Conservation (phyloP, 2,329 filamentous ascomycete species). For the Drechslerella dactyloides region DNA sequence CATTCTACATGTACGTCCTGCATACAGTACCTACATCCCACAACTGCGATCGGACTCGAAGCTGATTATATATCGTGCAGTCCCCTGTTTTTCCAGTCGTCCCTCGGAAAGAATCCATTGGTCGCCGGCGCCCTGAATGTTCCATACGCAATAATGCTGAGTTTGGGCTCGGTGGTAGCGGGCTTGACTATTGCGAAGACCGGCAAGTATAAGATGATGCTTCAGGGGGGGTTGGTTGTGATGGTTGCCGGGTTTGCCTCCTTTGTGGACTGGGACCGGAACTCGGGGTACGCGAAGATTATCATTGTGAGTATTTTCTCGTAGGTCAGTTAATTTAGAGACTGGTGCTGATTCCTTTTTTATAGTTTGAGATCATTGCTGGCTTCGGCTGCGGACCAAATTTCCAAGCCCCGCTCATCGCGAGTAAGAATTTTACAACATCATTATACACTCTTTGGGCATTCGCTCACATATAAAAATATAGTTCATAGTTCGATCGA, state of each 20-base stretch:
- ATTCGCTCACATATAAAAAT: neutral
- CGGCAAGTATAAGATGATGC: conserved; percentile 66
- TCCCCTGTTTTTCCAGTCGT: conserved; percentile 69
- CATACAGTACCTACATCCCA: neutral
- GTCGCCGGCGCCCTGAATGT: conserved; percentile 69
- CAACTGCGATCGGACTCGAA: neutral
- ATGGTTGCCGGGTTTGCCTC: conserved; percentile 71
- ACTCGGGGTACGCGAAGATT: conserved; percentile 65
- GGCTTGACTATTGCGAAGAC: conserved; percentile 67
- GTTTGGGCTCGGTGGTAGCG: conserved; percentile 59
- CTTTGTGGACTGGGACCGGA: conserved; percentile 67
- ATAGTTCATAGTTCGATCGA: conserved; percentile 67
- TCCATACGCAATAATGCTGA: conserved; percentile 65
- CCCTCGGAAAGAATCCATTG: conserved; percentile 67
- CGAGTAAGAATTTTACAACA: conserved; percentile 26
- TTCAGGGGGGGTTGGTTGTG: conserved; percentile 66
- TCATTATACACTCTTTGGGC: neutral
- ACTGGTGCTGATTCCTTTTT: conserved; percentile 62
- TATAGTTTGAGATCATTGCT: conserved; percentile 52
- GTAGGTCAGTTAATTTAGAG: conserved; percentile 58
- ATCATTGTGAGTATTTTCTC: conserved; percentile 63
- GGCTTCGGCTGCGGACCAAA: conserved; percentile 54
- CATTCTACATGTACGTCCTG: conserved; percentile 59
- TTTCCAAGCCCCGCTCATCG: conserved; percentile 55
- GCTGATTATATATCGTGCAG: neutral